These are phyloP conservation scores for Hypoxylon cercidicola DNA, from an alignment of 495 filamentous ascomycete species.

Conservation along the genomic window DNA sequence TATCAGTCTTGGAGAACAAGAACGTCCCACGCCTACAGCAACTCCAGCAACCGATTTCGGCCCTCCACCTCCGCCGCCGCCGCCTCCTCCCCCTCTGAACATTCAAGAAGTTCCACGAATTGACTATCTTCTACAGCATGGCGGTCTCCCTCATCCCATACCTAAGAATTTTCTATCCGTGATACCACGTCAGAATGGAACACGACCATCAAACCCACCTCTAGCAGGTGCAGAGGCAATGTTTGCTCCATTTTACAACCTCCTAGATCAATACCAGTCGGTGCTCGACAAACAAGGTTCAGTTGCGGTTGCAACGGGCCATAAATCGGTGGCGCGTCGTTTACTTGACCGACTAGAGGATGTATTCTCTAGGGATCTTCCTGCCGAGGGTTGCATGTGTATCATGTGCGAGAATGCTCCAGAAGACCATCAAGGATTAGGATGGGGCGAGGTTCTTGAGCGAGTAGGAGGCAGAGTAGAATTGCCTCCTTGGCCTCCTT, in stretches of 20 bases:
- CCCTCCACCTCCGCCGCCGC: constrained; percentile 78
- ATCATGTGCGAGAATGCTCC: constrained; percentile 75
- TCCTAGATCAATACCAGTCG: constrained; percentile 85
- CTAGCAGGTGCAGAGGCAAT: constrained; percentile 69
- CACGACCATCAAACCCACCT: constrained; percentile 61
- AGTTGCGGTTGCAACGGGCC: constrained; percentile 94
- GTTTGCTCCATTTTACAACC: constrained; percentile 80
- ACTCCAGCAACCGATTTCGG: constrained; percentile 54
- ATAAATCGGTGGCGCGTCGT: constrained; percentile 90
- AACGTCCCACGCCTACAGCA: constrained; percentile 48
- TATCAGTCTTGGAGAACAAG: constrained; percentile 41
- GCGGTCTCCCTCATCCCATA: constrained; percentile 74
- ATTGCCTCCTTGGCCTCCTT: constrained; percentile 87
- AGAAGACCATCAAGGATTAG: constrained; percentile 74
- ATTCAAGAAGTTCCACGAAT: constrained; percentile 74
- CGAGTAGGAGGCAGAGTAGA: constrained; percentile 87
- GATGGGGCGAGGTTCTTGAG: constrained; percentile 97
- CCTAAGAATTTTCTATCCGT: constrained; percentile 72
- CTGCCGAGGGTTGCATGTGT: constrained; percentile 80
- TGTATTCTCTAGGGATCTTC: constrained; percentile 91
- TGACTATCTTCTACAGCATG: constrained; percentile 89
- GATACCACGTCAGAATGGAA: constrained; percentile 59
- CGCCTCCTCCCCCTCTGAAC: constrained; percentile 79
- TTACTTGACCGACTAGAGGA: constrained; percentile 92
- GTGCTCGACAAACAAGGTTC: constrained; percentile 87